Percentiles rank a stretch among this genome's conserved stretches.
phyloP scores from a whole-genome alignment of 352 stramenopile genomes.

The Phytophthora fragariaefolia region DNA sequence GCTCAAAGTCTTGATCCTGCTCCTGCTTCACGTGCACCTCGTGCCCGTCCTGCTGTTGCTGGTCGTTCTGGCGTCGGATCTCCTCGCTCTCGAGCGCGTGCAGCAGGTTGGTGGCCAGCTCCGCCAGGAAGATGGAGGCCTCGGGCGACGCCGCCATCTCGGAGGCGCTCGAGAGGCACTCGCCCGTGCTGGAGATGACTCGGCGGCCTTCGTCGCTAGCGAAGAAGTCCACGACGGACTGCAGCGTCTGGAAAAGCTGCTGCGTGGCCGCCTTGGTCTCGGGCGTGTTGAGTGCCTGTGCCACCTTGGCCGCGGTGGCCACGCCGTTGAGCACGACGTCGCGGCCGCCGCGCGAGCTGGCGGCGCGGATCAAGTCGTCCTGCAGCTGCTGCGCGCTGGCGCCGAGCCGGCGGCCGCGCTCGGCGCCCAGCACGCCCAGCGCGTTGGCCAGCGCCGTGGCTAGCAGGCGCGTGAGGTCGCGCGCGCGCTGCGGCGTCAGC shows the following conservation, averaged over 20 bases:
- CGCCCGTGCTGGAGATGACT: slow-evolving; percentile 58
- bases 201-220: slow-evolving; percentile 63
- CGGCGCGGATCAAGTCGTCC: slow-evolving; percentile 56
- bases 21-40: slow-evolving; percentile 18
- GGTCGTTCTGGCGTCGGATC: slow-evolving; percentile 32
- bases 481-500: slow-evolving; percentile 75
- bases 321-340: slow-evolving; percentile 72
- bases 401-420: slow-evolving; percentile 50
- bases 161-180: slow-evolving; percentile 55
- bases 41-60: slow-evolving; percentile 13
- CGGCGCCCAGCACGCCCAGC: slow-evolving; percentile 56
- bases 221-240: slow-evolving; percentile 80
- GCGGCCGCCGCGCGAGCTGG: slow-evolving; percentile 57
- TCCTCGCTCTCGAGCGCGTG: slow-evolving; percentile 72
- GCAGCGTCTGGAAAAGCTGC: slow-evolving; percentile 67
- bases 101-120: slow-evolving; percentile 77
- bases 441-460: slow-evolving; percentile 64
- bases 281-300: slow-evolving; percentile 75
- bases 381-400: slow-evolving; percentile 52
- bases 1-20: slow-evolving; percentile 27
- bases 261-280: slow-evolving; percentile 71
- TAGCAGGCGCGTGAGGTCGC: slow-evolving; percentile 71
- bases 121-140: slow-evolving; percentile 75
- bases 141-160: slow-evolving; percentile 75
- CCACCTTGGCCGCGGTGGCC: slow-evolving; percentile 65